Evolutionary conservation across 192 early-diverging fungal genomes (phyloP).

Genomic region (Gonapodya prolifera): DNA sequence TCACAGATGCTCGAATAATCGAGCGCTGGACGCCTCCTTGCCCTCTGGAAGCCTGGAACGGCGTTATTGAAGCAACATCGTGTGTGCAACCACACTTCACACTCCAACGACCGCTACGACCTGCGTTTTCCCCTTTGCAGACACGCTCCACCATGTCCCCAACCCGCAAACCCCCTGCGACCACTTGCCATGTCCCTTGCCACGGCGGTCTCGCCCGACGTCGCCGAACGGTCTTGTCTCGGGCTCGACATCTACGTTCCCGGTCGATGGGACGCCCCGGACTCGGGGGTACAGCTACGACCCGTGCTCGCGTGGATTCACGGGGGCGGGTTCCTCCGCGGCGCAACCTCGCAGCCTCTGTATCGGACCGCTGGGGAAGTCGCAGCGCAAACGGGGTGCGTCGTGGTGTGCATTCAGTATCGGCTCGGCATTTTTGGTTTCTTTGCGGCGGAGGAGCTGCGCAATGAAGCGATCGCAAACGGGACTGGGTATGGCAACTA

Average conservation of each 20-base stretch:
- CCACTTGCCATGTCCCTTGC: background rate
- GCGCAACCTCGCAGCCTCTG: background rate
- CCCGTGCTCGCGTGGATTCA: slow-evolving; percentile 6
- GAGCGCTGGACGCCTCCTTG: background rate
- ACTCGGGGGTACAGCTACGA: background rate
- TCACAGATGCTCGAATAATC: background rate
- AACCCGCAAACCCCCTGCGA: background rate
- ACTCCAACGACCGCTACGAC: background rate
- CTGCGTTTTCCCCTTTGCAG: background rate
- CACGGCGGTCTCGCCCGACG: background rate
- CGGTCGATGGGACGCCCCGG: background rate
- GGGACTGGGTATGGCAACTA: background rate
- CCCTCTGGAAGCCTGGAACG: background rate
- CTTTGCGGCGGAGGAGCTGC: background rate
- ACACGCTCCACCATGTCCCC: background rate
- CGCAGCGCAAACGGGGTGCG: background rate
- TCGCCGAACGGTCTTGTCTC: background rate
- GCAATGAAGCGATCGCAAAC: background rate
- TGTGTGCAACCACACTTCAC: background rate
- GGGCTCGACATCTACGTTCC: background rate
- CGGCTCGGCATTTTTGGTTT: background rate
- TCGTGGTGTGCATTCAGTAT: background rate
- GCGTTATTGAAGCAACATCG: background rate
- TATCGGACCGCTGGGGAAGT: background rate
- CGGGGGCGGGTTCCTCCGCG: background rate